Conservation (phyloP, 23 red algal species). For the Agarophyton chilense region DNA sequence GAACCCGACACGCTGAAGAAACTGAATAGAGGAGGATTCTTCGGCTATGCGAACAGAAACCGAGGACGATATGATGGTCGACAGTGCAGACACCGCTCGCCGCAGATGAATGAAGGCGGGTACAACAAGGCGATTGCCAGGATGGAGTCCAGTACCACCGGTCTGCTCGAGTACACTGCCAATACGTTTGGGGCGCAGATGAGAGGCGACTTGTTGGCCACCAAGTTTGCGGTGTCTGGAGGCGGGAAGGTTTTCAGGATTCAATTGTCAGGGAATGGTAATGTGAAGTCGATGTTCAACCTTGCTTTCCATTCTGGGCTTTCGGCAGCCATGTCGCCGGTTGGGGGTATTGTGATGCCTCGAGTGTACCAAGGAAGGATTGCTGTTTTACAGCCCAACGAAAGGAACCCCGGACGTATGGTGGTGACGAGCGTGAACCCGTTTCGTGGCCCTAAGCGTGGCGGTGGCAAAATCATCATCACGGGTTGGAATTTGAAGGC, state of each 20-base stretch:
- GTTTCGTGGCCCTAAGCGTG: conserved; percentile 69
- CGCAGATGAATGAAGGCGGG: conserved; percentile 16
- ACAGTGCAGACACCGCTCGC: conserved; percentile 63
- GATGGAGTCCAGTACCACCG: conserved; percentile 66
- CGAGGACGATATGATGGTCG: conserved; percentile 44
- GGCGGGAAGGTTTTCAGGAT: conserved; percentile 62
- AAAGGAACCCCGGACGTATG: conserved; percentile 56
- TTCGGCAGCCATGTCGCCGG: conserved; percentile 53
- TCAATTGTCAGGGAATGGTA: conserved; percentile 35
- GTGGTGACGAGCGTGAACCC: conserved; percentile 76
- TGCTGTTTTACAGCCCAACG: conserved; percentile 53
- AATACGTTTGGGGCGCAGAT: conserved; percentile 68
- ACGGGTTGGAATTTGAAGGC: conserved; percentile 65
- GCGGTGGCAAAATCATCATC: conserved; percentile 58
- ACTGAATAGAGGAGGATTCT: conserved; percentile 58
- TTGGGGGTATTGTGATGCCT: conserved; percentile 68
- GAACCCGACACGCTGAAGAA: conserved; percentile 59
- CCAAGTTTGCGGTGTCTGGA: conserved; percentile 66
- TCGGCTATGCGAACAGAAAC: conserved; percentile 74
- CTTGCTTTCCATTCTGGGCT: conserved; percentile 63
- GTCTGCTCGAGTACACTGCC: conserved; percentile 66
- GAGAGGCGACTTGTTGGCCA: conserved; percentile 68
- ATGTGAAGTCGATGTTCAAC: conserved; percentile 39
- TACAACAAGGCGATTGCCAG: conserved; percentile 66
- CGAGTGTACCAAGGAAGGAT: conserved; percentile 72